These are phyloP conservation scores for Ogataea paradorogensis DNA, from an alignment of 805 yeast species.

Conservation along the genomic window DNA sequence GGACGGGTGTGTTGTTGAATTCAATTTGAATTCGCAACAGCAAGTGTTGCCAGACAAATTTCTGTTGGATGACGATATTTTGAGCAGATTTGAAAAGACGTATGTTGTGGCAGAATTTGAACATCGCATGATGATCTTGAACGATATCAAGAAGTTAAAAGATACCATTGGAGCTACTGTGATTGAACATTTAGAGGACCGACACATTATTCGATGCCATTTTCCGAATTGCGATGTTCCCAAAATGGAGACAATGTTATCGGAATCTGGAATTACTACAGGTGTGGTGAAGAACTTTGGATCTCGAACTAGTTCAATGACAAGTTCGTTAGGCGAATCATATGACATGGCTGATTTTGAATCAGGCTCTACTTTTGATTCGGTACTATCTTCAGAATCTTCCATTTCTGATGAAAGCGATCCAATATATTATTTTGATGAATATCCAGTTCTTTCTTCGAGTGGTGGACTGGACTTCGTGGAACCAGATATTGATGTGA, in stretches of 20 bases:
- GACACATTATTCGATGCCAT: constrained; percentile 42
- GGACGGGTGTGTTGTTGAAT: constrained; percentile 58
- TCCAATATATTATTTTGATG: constrained; percentile 10
- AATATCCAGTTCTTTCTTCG: constrained; percentile 17
- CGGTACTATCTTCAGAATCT: constrained; percentile 16
- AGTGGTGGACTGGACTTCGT: constrained; percentile 14
- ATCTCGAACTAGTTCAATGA: not conserved
- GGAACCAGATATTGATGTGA: constrained; percentile 9
- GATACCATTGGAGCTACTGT: constrained; percentile 39
- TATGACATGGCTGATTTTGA: constrained; percentile 1
- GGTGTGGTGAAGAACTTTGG: constrained; percentile 43
- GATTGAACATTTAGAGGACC: constrained; percentile 46
- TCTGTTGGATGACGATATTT: constrained; percentile 44
- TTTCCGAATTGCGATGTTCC: constrained; percentile 68
- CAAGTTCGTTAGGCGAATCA: not conserved
- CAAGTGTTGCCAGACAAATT: constrained; percentile 30
- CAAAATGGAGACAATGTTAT: constrained; percentile 53
- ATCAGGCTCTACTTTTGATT: constrained; percentile 1
- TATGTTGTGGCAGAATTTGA: constrained; percentile 19
- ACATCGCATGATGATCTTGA: constrained; percentile 17
- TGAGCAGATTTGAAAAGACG: constrained; percentile 36
- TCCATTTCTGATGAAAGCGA: constrained; percentile 12
- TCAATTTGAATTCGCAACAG: constrained; percentile 37
- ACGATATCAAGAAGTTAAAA: constrained; percentile 23
- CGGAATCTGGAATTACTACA: constrained; percentile 56